Base-by-base conservation (phyloP, 2,329 filamentous ascomycete genomes). In the Penicillium palitans region DNA sequence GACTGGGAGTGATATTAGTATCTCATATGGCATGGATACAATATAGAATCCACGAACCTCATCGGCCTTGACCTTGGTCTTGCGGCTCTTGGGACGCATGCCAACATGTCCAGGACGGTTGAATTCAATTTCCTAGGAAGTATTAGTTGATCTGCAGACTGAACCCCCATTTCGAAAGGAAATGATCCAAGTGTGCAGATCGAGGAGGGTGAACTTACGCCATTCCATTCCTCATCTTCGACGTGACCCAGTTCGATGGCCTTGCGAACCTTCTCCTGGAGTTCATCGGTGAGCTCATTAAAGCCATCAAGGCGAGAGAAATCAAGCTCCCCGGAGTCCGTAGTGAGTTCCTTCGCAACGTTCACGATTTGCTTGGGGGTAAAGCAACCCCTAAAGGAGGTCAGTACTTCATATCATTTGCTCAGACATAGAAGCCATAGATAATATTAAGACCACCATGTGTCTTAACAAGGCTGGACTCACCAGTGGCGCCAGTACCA, bases 401-500 rank as follows among this genome's bases (percentile, higher is more conserved):
- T 58, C 35, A 64, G 33, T 13, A 24, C 52, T 27, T 48, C 40
- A 13, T 21, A 3, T 29, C 3, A 25, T 19, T 17, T 1, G 41
- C 21, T 35, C 35, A 19, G 35, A 5, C 6, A 31, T 29, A 17
- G 17, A 39, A 21, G 17, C 41, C 29, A 47, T 7, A 6, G 6
- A 31, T 41, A 5, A 21, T 24, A 4, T 13, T 17, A 2, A 52
- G 19, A 24, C n/a, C n/a, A 5, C 7, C 19, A 29, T 21, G 6
- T n/a, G 4, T 53, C 31, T 48, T n/a, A 6, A 17, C 29, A n/a
- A 48, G 13, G 19, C 12, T n/a, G 3, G 9, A 67, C 83, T 70
- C 81, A 96, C 93, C 93, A 97, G 74, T 98, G 93, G 71, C 88
- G 89, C 87, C 89, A 98, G 57, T 79, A 75, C 85, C 87, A 96